Conservation (phyloP, 225 moss, liverwort and hornwort genomes). For the Ulota crispa region DNA sequence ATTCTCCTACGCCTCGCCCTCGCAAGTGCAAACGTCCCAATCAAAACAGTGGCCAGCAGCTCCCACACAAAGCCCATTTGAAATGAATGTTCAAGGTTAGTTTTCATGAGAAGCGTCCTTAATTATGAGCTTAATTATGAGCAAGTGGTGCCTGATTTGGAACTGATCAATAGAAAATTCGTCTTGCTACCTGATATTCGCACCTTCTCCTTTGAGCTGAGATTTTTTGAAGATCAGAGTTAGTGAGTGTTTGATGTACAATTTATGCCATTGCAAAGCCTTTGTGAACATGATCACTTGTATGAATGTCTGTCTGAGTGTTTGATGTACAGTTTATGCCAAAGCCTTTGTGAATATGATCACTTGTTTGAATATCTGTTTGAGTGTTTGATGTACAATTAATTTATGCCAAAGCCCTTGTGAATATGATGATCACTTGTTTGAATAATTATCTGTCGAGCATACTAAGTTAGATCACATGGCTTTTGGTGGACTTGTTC, state of each 20-base stretch:
- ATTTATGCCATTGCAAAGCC: neutral
- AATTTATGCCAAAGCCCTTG: neutral
- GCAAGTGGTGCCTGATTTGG: neutral
- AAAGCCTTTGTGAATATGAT: neutral
- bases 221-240: neutral
- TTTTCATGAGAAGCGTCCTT: neutral
- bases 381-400: neutral
- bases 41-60: neutral
- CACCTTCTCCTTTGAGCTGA: neutral
- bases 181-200: constrained; percentile 19
- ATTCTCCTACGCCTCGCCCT: neutral
- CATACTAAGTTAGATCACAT: neutral
- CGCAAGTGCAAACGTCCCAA: neutral
- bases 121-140: too few species aligned
- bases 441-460: neutral
- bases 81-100: neutral
- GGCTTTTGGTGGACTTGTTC: neutral
- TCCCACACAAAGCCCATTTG: too few species aligned
- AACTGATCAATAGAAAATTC: constrained; percentile 13
- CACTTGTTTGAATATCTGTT: neutral
- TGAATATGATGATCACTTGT: neutral
- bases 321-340: neutral
- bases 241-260: neutral
- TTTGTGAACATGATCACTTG: too few species aligned
- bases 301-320: neutral